A percentile compares a stretch with the other conserved stretches of the same genome.
These are phyloP conservation scores for Gnomoniopsis sp. DNA, from an alignment of 2,329 filamentous ascomycete genomes.

Conservation along the genomic window DNA sequence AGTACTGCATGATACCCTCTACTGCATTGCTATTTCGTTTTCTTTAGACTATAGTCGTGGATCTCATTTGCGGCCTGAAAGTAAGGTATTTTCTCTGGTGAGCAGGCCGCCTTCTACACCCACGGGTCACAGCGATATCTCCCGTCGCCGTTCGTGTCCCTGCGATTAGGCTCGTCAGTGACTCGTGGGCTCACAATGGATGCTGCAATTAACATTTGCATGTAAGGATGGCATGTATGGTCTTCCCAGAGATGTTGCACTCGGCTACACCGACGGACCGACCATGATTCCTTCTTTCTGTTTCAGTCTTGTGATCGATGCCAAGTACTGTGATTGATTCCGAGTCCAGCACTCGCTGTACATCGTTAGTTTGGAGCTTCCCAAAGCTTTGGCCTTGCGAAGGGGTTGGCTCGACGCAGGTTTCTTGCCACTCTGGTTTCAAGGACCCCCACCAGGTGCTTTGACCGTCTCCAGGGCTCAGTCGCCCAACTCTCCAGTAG, in stretches of 20 bases:
- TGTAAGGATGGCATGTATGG: no score
- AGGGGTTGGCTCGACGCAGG: no score
- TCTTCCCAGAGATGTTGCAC: background rate
- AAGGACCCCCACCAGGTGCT: no score
- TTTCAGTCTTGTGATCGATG: no score
- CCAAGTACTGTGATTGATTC: no score
- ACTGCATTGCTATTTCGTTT: background rate
- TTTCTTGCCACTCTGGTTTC: no score
- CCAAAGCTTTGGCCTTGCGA: no score
- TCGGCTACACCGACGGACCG: background rate
- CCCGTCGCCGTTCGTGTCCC: background rate
- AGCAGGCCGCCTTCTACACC: background rate
- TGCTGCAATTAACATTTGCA: background rate
- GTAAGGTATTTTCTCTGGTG: background rate
- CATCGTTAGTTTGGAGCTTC: no score
- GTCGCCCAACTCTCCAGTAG: no score
- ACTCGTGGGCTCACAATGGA: background rate
- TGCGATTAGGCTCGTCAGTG: no score
- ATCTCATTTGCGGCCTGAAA: background rate
- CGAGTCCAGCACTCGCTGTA: no score
- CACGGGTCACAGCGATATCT: background rate
- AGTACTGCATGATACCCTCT: conserved; percentile 12
- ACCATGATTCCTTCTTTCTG: background rate
- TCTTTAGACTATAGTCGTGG: background rate
- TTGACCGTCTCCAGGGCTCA: no score